A percentile compares a stretch with the other conserved stretches of the same genome.
These are phyloP conservation scores for Coemansia sp. DNA, from an alignment of 192 early-diverging fungal species.

Conservation along the genomic window DNA sequence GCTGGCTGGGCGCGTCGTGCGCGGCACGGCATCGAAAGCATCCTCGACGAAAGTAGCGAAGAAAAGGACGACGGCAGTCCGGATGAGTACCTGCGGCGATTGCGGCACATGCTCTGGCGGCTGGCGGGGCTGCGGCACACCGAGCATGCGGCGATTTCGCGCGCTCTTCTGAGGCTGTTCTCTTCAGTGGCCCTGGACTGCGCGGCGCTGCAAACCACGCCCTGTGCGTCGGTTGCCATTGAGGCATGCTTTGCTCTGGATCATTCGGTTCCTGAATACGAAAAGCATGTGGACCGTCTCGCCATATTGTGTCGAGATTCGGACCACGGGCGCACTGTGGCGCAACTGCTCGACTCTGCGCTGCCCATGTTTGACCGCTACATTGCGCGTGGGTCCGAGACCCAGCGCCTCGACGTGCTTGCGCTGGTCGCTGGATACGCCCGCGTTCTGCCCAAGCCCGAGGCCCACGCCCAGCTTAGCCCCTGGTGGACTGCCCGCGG, in stretches of 20 bases:
- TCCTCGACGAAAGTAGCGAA: background rate
- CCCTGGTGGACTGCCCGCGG: slow-evolving; percentile 43
- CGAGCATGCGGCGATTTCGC: background rate
- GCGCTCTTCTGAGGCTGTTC: slow-evolving; percentile 24
- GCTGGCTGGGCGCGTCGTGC: slow-evolving; percentile 17
- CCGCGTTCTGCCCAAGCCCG: slow-evolving; percentile 11
- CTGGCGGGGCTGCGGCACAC: slow-evolving; percentile 34
- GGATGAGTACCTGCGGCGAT: background rate
- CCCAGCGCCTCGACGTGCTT: slow-evolving; percentile 29
- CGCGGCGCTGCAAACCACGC: background rate
- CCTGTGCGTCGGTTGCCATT: slow-evolving; percentile 13
- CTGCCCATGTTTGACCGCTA: slow-evolving; percentile 28
- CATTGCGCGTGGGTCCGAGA: slow-evolving; percentile 12
- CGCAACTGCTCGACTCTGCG: slow-evolving; percentile 5
- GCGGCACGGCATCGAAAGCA: slow-evolving; percentile 7
- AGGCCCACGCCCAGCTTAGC: slow-evolving; percentile 2
- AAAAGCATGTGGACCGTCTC: slow-evolving; percentile 8
- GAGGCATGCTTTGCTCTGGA: slow-evolving; percentile 30
- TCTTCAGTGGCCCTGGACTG: slow-evolving; percentile 10
- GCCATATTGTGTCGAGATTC: background rate
- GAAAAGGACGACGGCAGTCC: background rate
- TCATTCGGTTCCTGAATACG: background rate
- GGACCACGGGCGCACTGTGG: background rate
- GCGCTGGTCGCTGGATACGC: slow-evolving; percentile 16
- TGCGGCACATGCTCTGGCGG: slow-evolving; percentile 38